Conservation (phyloP, 495 filamentous ascomycete genomes). For the Tricharina praecox region DNA sequence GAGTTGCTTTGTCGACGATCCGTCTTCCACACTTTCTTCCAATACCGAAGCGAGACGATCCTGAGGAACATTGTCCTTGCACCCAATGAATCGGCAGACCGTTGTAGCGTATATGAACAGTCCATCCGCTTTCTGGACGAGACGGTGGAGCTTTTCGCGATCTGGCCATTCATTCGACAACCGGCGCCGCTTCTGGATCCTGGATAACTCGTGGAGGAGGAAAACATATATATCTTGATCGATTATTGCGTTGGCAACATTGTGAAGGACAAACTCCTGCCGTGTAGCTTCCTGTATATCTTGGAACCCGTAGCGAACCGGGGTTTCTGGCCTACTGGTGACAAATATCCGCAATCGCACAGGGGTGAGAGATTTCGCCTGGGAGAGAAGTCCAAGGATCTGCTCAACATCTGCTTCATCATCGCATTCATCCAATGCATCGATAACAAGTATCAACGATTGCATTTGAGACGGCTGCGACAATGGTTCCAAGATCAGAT, state of each 20-base stretch:
- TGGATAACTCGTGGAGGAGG: background rate
- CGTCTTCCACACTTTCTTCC: background rate
- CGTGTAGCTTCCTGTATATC: background rate
- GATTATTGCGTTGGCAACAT: background rate
- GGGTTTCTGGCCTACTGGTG: background rate
- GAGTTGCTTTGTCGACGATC: slow-evolving; percentile 2
- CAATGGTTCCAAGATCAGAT: background rate
- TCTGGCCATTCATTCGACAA: slow-evolving; percentile 6
- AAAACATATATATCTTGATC: background rate
- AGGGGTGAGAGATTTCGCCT: background rate
- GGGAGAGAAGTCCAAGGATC: background rate
- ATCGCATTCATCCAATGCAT: background rate
- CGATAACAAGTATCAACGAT: background rate
- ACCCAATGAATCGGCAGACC: slow-evolving; percentile 14
- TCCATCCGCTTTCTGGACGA: slow-evolving; percentile 14
- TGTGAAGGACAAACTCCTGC: background rate
- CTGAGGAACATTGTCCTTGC: background rate
- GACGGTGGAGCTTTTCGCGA: background rate
- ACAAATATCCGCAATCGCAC: background rate
- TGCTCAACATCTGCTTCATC: background rate
- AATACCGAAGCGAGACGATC: background rate
- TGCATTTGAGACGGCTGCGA: background rate
- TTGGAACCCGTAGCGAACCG: background rate
- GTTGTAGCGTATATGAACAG: slow-evolving; percentile 20
- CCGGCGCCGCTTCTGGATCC: background rate